Evolutionary conservation across 257 asterid species (phyloP).

Genomic region (Nicotiana benthamiana): DNA sequence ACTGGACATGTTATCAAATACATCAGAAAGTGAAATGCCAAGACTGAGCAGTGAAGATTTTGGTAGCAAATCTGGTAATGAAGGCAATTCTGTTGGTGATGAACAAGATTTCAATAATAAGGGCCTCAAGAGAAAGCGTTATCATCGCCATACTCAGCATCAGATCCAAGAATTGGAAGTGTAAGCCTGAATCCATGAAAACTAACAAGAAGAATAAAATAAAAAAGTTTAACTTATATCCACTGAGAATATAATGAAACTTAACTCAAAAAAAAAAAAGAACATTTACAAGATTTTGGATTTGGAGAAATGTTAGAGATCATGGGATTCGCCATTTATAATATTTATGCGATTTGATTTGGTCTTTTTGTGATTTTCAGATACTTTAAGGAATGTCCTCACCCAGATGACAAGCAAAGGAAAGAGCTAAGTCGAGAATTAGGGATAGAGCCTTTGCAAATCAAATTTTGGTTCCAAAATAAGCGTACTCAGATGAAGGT

Average conservation of each 20-base stretch:
- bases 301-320: too few relatives aligned
- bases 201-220: not conserved
- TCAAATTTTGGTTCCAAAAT: conserved; percentile 36
- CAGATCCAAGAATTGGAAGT: conserved; percentile 46
- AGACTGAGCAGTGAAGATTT: not conserved
- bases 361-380: not conserved
- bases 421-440: conserved; percentile 9
- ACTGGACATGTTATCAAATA: not conserved
- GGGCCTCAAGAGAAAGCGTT: conserved; percentile 17
- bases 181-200: conserved; percentile 19
- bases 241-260: not conserved
- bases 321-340: not conserved
- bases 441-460: conserved; percentile 20
- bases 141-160: conserved; percentile 35
- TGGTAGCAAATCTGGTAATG: not conserved
- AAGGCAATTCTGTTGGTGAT: conserved; percentile 2
- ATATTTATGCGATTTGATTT: not conserved
- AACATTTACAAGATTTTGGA: too few relatives aligned
- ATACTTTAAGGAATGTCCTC: conserved; percentile 18
- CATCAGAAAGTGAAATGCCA: not conserved
- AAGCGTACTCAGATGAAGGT: conserved; percentile 33
- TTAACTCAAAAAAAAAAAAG: not conserved
- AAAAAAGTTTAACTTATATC: not conserved
- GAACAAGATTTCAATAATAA: not conserved
- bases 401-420: conserved; percentile 30